Percentiles rank a stretch among this genome's conserved stretches.
phyloP scores from a whole-genome alignment of 257 asterid genomes.

The Scutellaria galericulata region DNA sequence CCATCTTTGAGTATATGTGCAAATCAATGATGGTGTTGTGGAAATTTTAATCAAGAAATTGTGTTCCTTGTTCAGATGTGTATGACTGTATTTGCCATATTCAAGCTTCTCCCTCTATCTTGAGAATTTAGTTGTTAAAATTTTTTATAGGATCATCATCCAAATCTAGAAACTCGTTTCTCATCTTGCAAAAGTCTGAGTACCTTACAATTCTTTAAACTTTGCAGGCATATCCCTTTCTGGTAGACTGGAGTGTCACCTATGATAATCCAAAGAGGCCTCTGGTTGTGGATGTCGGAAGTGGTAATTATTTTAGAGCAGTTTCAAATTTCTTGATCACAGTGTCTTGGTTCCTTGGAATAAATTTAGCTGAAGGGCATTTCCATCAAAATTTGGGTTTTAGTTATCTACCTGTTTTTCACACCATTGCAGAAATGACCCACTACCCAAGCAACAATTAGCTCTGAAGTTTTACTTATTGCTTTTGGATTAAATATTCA shows the following conservation, averaged over 20 bases:
- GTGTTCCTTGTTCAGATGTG: background rate
- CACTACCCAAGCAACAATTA: background rate
- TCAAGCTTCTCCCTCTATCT: slow-evolving; percentile 19
- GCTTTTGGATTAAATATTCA: background rate
- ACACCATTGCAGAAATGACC: slow-evolving; percentile 7
- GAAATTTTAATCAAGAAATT: slow-evolving; percentile 20
- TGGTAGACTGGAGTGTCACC: slow-evolving; percentile 61
- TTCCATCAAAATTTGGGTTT: slow-evolving; percentile 8
- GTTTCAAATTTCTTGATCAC: slow-evolving; percentile 11
- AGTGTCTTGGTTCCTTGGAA: background rate
- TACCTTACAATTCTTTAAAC: slow-evolving; percentile 32
- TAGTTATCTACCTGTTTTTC: background rate
- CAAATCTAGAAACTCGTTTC: background rate
- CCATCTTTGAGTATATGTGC: slow-evolving; percentile 25
- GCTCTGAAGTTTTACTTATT: slow-evolving; percentile 7
- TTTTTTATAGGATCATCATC: background rate
- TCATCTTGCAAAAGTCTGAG: background rate
- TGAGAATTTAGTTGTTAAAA: background rate
- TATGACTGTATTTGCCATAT: background rate
- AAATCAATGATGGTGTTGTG: slow-evolving; percentile 20
- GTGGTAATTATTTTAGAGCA: slow-evolving; percentile 56
- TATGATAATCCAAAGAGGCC: slow-evolving; percentile 68
- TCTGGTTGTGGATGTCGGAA: slow-evolving; percentile 88
- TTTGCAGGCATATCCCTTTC: slow-evolving; percentile 81
- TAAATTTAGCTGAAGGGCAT: background rate